Evolutionary conservation across 805 yeast genomes (phyloP).

Genomic region (Cyberlindnera mississippiensis): DNA sequence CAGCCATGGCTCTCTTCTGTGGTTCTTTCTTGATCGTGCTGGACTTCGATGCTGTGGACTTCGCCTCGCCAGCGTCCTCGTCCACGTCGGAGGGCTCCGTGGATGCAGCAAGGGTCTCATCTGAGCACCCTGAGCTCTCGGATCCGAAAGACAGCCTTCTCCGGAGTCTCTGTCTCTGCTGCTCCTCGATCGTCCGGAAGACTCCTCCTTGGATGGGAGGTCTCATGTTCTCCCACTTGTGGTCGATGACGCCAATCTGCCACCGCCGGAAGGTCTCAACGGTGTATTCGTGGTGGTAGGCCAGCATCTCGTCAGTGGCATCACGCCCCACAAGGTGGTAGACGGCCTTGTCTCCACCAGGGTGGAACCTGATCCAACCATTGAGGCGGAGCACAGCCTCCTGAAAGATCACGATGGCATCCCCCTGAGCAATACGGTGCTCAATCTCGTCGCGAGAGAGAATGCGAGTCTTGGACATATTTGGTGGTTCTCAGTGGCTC

Average conservation of each 20-base stretch:
- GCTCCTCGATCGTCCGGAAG: constrained; percentile 34
- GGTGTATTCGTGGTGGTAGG: constrained; percentile 69
- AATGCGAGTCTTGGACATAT: constrained; percentile 18
- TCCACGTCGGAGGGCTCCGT: constrained; percentile 19
- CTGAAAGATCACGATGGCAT: constrained; percentile 64
- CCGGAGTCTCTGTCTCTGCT: constrained; percentile 6
- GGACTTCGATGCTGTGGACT: too few species aligned
- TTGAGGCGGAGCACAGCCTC: constrained; percentile 60
- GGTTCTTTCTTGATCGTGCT: too few species aligned
- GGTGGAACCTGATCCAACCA: constrained; percentile 69
- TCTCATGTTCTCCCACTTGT: constrained; percentile 66
- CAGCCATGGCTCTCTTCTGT: constrained; percentile 27
- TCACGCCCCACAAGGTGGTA: constrained; percentile 84
- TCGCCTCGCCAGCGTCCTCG: too few species aligned
- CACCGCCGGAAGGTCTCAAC: constrained; percentile 47
- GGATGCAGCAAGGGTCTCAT: too few species aligned
- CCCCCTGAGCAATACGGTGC: constrained; percentile 60
- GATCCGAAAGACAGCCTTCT: neutral
- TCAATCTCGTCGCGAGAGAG: constrained; percentile 47
- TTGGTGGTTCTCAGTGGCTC: neutral
- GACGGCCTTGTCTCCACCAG: constrained; percentile 87
- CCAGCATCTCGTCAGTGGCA: constrained; percentile 87
- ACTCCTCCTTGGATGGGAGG: constrained; percentile 89
- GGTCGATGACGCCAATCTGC: constrained; percentile 61
- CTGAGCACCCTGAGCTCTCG: too few species aligned